These are phyloP conservation scores for Hortiboletus flavorubellus DNA, from an alignment of 768 basidiomycete species.

Conservation along the genomic window DNA sequence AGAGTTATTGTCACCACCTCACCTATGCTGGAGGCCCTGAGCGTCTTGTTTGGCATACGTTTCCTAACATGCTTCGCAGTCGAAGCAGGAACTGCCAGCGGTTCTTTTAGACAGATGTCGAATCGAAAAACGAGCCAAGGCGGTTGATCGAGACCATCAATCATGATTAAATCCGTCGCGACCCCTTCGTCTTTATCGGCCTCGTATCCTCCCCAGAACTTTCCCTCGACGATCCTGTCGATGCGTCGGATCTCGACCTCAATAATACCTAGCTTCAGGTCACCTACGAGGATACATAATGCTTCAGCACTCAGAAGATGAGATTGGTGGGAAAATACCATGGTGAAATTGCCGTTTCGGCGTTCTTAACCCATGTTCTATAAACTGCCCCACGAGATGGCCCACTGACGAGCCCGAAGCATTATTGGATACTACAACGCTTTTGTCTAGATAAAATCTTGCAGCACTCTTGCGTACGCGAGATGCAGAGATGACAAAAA, in stretches of 20 bases:
- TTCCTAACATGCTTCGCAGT: neutral
- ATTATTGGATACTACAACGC: neutral
- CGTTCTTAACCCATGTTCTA: constrained; percentile 8
- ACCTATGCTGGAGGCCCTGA: neutral
- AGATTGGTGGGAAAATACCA: neutral
- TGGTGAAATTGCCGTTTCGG: neutral
- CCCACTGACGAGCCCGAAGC: constrained; percentile 5
- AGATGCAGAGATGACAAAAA: constrained; percentile 4
- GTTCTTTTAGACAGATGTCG: constrained; percentile 1
- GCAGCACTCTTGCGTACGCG: constrained; percentile 6
- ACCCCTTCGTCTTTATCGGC: neutral
- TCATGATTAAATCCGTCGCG: constrained; percentile 6
- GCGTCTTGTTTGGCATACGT: neutral
- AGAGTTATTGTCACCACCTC: neutral
- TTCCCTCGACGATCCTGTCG: constrained; percentile 3
- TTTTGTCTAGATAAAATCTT: constrained; percentile 14
- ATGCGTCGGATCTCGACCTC: constrained; percentile 20
- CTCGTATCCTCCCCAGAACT: neutral
- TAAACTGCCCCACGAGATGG: neutral
- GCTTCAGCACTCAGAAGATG: neutral
- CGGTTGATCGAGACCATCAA: constrained; percentile 8
- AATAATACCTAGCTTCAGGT: neutral
- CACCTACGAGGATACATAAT: neutral
- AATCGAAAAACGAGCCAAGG: constrained; percentile 16
- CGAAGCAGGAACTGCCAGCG: neutral